These are phyloP conservation scores for Neurospora sp. DNA, from an alignment of 2,329 filamentous ascomycete species.

Conservation along the genomic window DNA sequence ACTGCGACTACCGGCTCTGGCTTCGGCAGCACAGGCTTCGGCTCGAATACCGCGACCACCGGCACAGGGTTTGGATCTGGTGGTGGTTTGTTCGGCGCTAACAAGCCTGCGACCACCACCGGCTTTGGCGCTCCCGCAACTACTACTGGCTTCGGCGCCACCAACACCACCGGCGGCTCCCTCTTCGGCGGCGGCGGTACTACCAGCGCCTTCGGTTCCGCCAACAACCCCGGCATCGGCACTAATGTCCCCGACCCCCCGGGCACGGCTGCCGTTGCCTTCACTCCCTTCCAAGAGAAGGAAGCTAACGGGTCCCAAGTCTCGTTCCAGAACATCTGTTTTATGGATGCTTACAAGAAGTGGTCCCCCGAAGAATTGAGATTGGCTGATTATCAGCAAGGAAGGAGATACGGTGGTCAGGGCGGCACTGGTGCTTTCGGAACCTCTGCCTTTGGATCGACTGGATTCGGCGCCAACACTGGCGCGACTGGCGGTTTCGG, in stretches of 20 bases:
- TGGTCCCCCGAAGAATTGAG: constrained; percentile 82
- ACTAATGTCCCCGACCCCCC: constrained; percentile 46
- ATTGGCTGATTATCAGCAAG: constrained; percentile 79
- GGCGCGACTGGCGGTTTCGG: constrained; percentile 35
- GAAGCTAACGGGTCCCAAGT: constrained; percentile 51
- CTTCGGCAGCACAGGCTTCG: constrained; percentile 31
- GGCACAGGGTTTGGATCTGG: constrained; percentile 30
- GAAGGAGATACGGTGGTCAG: constrained; percentile 71
- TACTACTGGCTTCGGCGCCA: constrained; percentile 34
- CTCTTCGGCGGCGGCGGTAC: constrained; percentile 11
- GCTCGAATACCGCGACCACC: constrained; percentile 22
- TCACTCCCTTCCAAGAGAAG: constrained; percentile 62
- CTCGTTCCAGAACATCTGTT: constrained; percentile 69
- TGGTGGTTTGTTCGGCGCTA: constrained; percentile 34
- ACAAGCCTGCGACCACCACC: constrained; percentile 33
- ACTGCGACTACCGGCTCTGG: constrained; percentile 27
- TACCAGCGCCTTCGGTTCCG: constrained; percentile 27
- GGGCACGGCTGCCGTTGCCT: constrained; percentile 59
- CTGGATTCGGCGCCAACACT: constrained; percentile 34
- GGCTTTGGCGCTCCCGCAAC: constrained; percentile 28
- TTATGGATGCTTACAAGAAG: constrained; percentile 73
- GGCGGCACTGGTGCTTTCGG: constrained; percentile 83
- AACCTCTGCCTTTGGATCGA: constrained; percentile 31
- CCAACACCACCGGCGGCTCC: constrained; percentile 21
- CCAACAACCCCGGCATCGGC: constrained; percentile 40